Conservation (phyloP, 2,329 filamentous ascomycete species). For the Aspergillus pseudotamarii region DNA sequence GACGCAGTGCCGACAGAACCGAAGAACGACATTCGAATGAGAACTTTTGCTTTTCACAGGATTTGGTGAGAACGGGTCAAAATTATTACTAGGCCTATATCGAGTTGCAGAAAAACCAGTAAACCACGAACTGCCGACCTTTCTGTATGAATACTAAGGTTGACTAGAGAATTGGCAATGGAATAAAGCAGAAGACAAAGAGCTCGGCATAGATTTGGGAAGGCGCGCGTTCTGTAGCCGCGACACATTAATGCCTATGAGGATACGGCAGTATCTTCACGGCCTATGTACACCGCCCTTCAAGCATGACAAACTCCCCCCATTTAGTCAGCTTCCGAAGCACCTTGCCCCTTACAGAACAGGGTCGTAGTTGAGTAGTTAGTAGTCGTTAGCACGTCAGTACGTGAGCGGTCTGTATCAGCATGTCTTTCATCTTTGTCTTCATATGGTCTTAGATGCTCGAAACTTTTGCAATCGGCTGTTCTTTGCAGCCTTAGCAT, state of each 20-base stretch:
- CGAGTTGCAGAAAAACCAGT: not conserved
- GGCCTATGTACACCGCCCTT: conserved; percentile 4
- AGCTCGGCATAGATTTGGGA: not conserved
- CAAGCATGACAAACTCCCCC: not conserved
- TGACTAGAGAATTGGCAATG: not conserved
- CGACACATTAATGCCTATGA: not conserved
- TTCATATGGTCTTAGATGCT: not conserved
- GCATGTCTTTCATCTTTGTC: too few relatives aligned
- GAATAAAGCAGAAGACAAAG: not conserved
- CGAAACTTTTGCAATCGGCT: not conserved
- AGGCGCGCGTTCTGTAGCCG: not conserved
- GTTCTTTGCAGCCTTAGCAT: not conserved
- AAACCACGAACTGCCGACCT: not conserved
- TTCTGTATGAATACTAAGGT: not conserved
- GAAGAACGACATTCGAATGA: conserved; percentile 53
- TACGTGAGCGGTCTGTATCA: too few relatives aligned
- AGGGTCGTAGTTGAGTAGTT: not conserved
- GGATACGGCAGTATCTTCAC: conserved; percentile 7
- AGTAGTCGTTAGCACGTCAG: too few relatives aligned
- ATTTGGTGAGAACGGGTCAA: not conserved
- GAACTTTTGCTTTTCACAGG: conserved; percentile 18
- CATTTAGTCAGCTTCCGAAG: not conserved
- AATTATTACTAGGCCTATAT: conserved; percentile 1
- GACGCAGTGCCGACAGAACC: conserved; percentile 53
- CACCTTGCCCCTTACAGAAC: not conserved